phyloP scores from a whole-genome alignment of 225 moss, liverwort and hornwort genomes.

The Pseudoscleropodium purum region DNA sequence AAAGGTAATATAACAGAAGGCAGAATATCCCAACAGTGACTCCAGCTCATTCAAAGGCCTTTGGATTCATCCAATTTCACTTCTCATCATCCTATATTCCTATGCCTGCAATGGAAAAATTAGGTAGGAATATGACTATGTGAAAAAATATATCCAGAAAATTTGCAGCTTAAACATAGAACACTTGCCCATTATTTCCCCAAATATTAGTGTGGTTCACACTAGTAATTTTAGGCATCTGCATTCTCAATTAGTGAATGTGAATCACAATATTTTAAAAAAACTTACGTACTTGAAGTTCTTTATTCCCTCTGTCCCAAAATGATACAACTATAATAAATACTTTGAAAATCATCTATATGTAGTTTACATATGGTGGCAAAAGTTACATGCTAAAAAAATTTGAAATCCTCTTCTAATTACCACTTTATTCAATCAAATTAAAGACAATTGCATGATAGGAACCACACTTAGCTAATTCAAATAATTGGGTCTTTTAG shows the following conservation, averaged over 20 bases:
- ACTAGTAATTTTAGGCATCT: background rate
- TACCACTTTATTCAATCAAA: background rate
- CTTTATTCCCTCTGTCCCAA: fast-evolving
- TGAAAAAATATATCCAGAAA: background rate
- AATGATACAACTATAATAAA: background rate
- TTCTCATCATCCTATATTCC: background rate
- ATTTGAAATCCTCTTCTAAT: too few relatives aligned
- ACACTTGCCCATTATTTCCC: background rate
- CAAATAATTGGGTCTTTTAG: too few relatives aligned
- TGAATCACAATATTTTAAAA: background rate
- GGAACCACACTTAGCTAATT: fast-evolving
- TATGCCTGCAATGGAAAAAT: too few relatives aligned
- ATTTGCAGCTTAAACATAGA: background rate
- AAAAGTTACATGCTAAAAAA: too few relatives aligned
- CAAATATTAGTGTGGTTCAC: background rate
- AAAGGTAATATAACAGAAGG: background rate
- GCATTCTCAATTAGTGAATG: background rate
- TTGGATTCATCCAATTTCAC: background rate
- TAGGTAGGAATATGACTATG: background rate
- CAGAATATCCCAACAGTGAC: background rate
- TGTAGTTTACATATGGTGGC: too few relatives aligned
- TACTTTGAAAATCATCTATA: background rate
- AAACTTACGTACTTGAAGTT: background rate
- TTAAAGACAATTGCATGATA: background rate
- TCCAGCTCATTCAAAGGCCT: background rate